These are phyloP conservation scores for Backusella sp. DNA, from an alignment of 192 early-diverging fungal genomes.

Conservation along the genomic window DNA sequence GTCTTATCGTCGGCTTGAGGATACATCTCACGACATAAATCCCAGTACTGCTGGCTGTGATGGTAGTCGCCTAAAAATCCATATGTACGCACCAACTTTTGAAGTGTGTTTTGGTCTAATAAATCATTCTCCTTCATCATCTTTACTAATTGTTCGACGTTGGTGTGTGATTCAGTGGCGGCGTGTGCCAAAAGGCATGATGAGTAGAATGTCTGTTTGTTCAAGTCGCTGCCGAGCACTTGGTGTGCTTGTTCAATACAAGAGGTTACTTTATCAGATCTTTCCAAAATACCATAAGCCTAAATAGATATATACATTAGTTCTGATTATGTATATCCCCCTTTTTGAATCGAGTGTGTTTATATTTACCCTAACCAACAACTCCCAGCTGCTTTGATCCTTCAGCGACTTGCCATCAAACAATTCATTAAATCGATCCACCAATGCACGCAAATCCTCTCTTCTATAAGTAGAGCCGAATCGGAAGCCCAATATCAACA, in stretches of 20 bases:
- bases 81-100: conserved; percentile 20
- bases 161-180: conserved; percentile 4
- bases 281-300: conserved; percentile 9
- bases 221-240: background rate
- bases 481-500: conserved; percentile 23
- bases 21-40: conserved; percentile 3
- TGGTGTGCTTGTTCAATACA: background rate
- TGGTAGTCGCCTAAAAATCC: conserved; percentile 15
- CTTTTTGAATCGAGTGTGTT: background rate
- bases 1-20: conserved; percentile 6
- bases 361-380: conserved; percentile 25
- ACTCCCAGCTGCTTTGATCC: conserved; percentile 16
- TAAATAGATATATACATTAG: background rate
- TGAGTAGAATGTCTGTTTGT: background rate
- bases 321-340: background rate
- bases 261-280: background rate
- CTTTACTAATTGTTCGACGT: conserved; percentile 2
- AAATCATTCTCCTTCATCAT: background rate
- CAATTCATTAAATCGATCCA: conserved; percentile 14
- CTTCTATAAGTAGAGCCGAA: conserved; percentile 12
- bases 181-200: conserved; percentile 18
- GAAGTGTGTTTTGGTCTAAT: background rate
- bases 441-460: conserved; percentile 17
- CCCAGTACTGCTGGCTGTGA: background rate
- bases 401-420: conserved; percentile 7